Percentiles rank a stretch among this genome's conserved stretches.
These are phyloP conservation scores for Neurospora sp. DNA, from an alignment of 495 filamentous ascomycete genomes.

Conservation along the genomic window DNA sequence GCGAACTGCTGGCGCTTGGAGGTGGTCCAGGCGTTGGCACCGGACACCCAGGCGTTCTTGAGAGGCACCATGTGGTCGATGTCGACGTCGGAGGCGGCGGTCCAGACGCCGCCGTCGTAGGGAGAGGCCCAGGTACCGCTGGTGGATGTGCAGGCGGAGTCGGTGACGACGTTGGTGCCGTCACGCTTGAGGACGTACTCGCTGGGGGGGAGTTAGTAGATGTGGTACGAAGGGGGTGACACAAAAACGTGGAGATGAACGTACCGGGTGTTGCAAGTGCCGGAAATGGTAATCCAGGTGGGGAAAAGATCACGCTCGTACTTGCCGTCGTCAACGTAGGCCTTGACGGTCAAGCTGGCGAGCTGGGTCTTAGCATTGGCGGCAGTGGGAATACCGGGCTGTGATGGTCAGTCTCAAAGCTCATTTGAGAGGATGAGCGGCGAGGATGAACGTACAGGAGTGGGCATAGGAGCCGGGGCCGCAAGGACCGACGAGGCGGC, in stretches of 20 bases:
- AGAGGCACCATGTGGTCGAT: conserved; percentile 72
- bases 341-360: conserved; percentile 41
- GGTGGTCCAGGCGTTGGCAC: conserved; percentile 50
- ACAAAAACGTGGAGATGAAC: neutral
- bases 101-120: conserved; percentile 64
- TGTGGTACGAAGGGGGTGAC: neutral
- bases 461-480: conserved; percentile 21
- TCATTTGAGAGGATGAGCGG: neutral
- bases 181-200: conserved; percentile 63
- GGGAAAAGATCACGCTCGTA: conserved; percentile 59
- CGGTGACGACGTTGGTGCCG: conserved; percentile 43
- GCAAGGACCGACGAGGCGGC: conserved; percentile 12
- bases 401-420: neutral
- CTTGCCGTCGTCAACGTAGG: conserved; percentile 38
- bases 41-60: conserved; percentile 62
- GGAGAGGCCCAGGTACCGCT: conserved; percentile 54
- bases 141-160: conserved; percentile 43
- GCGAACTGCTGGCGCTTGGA: conserved; percentile 52
- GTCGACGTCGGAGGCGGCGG: conserved; percentile 52
- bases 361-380: conserved; percentile 45
- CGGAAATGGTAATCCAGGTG: conserved; percentile 53
- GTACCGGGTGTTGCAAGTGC: conserved; percentile 46
- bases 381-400: conserved; percentile 51
- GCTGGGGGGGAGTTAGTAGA: conserved; percentile 20
- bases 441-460: conserved; percentile 16